Evolutionary conservation across 306 rosid genomes (phyloP).

Genomic region (Inga laurina): DNA sequence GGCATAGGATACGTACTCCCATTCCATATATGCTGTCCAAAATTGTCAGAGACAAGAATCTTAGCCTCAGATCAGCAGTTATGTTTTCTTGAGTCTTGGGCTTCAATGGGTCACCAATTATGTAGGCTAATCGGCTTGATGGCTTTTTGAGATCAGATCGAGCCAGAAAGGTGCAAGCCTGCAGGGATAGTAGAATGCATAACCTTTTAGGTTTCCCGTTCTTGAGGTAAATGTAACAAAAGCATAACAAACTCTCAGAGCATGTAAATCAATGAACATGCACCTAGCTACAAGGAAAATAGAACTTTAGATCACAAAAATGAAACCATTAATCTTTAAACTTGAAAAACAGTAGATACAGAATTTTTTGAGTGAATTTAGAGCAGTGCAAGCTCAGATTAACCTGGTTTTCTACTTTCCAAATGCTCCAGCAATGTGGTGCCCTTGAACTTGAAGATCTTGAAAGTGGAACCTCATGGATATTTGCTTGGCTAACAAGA

Average conservation of each 20-base stretch:
- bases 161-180: constrained; percentile 96
- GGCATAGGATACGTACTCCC: constrained; percentile 51
- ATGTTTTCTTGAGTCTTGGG: constrained; percentile 86
- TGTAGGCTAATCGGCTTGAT: constrained; percentile 78
- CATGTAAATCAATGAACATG: constrained; percentile 8
- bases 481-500: constrained; percentile 89
- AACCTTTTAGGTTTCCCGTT: background rate
- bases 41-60: constrained; percentile 81
- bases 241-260: constrained; percentile 14
- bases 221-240: constrained; percentile 2
- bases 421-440: constrained; percentile 94
- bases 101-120: constrained; percentile 78
- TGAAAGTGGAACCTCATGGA: constrained; percentile 84
- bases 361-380: background rate
- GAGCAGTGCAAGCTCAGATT: constrained; percentile 25
- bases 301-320: background rate
- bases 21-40: constrained; percentile 93
- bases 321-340: constrained; percentile 5
- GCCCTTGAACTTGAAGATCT: constrained; percentile 77
- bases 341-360: constrained; percentile 10
- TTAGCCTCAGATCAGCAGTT: constrained; percentile 89
- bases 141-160: constrained; percentile 86
- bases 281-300: background rate
- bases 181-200: constrained; percentile 32
- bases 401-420: constrained; percentile 97